Base-by-base conservation (phyloP, 495 filamentous ascomycete genomes). In the Penicillium simplicissimum region DNA sequence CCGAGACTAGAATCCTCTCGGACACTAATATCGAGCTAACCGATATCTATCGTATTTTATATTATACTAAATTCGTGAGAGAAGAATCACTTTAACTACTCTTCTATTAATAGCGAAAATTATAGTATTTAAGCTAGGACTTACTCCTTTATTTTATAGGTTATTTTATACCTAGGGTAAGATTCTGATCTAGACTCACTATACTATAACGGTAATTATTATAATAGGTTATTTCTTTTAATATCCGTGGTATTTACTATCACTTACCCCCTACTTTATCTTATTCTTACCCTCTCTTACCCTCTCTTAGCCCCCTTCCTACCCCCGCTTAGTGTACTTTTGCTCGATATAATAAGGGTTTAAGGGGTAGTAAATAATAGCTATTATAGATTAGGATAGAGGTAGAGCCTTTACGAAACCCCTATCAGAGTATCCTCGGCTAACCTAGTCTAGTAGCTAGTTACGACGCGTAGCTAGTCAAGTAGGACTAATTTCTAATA, bases 21-120 rank as follows among this genome's bases (percentile, higher is more conserved):
- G 31, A 59, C 15, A 13, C 61, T 60, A 47, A 68, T 21, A 52
- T 71, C 58, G 28, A 71, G 45, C 68, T 55, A 71, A 28, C 59
- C 60, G 42, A 66, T 60, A 55, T 67, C 48, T 55, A 57, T 54
- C 13, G 33, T 51, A 38, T 61, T 51, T n/a, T 53, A 34, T 17
- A 62, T 62, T 4, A 7, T 25, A 3, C 23, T 1, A 3, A 25
- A 25, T 25, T 25, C 23, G 23, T 25, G 23, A 25, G 23, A 25
- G 23, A 25, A 25, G 23, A 25, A 25, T 25, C 23, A 25, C 23
- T 25, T 25, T 3, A 25, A 25, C 23, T 25, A 3, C 23, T 25
- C 23, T 25, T 25, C 23, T 25, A 25, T 25, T 25, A 3, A 25
- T 3, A 25, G 23, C 23, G 23, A 25, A 25, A 25, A 25, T 25